These are phyloP conservation scores for Dicorynia guianensis DNA, from an alignment of 306 rosid genomes.

Conservation along the genomic window DNA sequence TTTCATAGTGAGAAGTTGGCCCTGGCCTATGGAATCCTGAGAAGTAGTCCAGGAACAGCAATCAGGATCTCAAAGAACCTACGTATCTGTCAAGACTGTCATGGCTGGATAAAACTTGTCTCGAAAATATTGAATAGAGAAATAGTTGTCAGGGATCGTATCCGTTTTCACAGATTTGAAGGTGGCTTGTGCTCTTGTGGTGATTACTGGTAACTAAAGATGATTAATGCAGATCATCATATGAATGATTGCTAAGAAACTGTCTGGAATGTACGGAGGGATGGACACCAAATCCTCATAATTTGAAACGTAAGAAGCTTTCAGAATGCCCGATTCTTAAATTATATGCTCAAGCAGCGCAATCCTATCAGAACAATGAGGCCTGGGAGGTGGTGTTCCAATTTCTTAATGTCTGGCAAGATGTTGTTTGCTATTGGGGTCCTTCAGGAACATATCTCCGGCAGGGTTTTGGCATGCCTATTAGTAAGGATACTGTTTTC, in stretches of 20 bases:
- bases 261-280: neutral
- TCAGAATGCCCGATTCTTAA: neutral
- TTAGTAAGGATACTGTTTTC: neutral
- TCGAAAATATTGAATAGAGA: constrained; percentile 55
- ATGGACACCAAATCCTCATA: constrained; percentile 7
- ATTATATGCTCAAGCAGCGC: neutral
- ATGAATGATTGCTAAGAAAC: constrained; percentile 26
- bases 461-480: neutral
- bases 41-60: constrained; percentile 70
- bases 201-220: constrained; percentile 59
- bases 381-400: neutral
- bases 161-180: constrained; percentile 78
- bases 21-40: constrained; percentile 68
- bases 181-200: constrained; percentile 72
- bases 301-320: neutral
- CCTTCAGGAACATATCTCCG: neutral
- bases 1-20: constrained; percentile 74
- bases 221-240: neutral
- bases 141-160: constrained; percentile 74
- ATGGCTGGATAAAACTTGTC: constrained; percentile 64
- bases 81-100: constrained; percentile 45
- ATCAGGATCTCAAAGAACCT: constrained; percentile 70
- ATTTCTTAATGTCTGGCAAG: neutral
- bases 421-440: neutral
- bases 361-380: neutral